Evolutionary conservation across 345 rosid species (phyloP).

Genomic region (Rhodamnia rubescens): DNA sequence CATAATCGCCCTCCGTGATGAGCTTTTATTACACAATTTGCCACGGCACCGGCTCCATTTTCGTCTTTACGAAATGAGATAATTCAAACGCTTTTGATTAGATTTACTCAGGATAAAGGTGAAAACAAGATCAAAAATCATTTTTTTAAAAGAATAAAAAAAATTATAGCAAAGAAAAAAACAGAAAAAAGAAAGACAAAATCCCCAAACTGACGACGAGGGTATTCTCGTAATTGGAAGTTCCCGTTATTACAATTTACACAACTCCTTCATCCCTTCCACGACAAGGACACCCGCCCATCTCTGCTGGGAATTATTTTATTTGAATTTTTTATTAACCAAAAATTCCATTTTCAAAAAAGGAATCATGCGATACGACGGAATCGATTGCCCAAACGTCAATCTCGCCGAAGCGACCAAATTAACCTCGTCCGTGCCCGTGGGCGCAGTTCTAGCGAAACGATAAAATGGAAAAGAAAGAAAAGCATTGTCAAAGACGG

Average conservation of each 20-base stretch:
- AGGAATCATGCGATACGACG: neutral
- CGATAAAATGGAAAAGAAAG: neutral
- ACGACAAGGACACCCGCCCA: neutral
- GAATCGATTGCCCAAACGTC: neutral
- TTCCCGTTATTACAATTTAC: neutral
- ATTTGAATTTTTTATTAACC: neutral
- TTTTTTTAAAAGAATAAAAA: neutral
- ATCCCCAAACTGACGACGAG: neutral
- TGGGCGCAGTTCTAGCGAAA: neutral
- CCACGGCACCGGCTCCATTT: neutral
- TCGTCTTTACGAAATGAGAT: neutral
- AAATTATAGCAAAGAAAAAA: rapidly evolving
- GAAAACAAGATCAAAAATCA: too few relatives aligned
- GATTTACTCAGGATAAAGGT: neutral
- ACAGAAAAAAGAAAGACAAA: neutral
- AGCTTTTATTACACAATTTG: neutral
- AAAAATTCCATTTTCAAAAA: neutral
- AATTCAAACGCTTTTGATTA: neutral
- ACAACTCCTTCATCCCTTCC: neutral
- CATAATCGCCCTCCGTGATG: neutral
- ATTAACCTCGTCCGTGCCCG: neutral
- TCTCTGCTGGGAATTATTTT: neutral
- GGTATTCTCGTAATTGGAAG: neutral
- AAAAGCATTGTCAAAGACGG: neutral
- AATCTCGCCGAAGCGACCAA: neutral